Percentiles rank a stretch among this genome's conserved stretches.
phyloP scores from a whole-genome alignment of 306 rosid species.

The cucumber (Cucumis sativus) region DNA sequence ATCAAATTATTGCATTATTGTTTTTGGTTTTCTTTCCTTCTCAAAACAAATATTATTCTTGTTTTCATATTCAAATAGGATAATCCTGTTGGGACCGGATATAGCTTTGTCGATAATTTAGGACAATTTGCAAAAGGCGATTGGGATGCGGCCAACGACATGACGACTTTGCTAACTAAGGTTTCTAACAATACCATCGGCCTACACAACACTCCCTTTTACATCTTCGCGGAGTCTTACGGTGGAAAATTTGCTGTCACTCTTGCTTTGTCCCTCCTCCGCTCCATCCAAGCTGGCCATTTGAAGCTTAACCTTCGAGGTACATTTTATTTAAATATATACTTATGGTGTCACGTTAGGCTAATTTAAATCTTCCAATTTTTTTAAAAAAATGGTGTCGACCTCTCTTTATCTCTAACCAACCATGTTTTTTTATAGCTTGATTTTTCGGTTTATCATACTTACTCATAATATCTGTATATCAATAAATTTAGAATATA shows the following conservation, averaged over 20 bases:
- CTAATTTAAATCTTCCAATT: too few species aligned
- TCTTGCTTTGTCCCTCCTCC: constrained; percentile 45
- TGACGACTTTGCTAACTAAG: constrained; percentile 46
- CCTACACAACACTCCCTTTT: constrained; percentile 69
- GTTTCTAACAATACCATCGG: constrained; percentile 36
- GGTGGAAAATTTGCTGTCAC: constrained; percentile 88
- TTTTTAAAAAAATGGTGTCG: too few species aligned
- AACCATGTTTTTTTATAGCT: too few species aligned
- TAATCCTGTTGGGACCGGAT: constrained; percentile 90
- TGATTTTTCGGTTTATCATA: too few species aligned
- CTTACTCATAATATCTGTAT: too few species aligned
- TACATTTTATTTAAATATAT: neutral
- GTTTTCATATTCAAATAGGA: constrained; percentile 29
- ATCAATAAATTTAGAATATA: too few species aligned
- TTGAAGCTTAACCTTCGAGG: constrained; percentile 63
- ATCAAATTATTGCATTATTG: neutral
- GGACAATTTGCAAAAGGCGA: constrained; percentile 51
- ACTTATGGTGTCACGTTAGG: too few species aligned
- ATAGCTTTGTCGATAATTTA: constrained; percentile 61
- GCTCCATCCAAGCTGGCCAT: constrained; percentile 39
- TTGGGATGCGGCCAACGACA: constrained; percentile 62
- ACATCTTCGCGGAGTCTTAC: constrained; percentile 78
- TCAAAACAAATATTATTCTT: too few species aligned
- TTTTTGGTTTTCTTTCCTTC: too few species aligned
- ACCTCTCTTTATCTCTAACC: too few species aligned